Percentiles rank a stretch among this genome's conserved stretches.
phyloP scores from a whole-genome alignment of 1,284 basidiomycete species.

The Grifola frondosa region DNA sequence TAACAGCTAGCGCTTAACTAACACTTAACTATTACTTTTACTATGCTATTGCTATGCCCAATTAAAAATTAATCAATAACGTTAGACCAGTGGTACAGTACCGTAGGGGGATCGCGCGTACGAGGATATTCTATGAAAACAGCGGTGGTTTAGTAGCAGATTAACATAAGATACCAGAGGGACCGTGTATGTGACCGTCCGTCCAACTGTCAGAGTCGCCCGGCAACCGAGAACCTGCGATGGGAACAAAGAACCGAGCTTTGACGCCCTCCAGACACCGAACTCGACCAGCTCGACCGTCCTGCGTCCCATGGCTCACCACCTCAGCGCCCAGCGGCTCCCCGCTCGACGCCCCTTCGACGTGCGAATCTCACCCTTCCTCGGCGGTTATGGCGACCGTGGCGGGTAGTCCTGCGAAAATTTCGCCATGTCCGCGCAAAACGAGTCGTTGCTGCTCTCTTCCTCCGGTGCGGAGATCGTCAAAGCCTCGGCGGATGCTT shows the following conservation, averaged over 20 bases:
- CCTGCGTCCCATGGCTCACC: conserved; percentile 6
- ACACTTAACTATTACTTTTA: conserved; percentile 1
- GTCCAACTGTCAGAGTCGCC: conserved; percentile 24
- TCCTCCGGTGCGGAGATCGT: too few species aligned
- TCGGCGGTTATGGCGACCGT: too few species aligned
- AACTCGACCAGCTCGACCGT: conserved; percentile 5
- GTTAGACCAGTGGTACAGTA: conserved; percentile 11
- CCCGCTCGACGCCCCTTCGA: too few species aligned
- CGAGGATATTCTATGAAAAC: conserved; percentile 8
- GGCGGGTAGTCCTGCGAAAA: too few species aligned
- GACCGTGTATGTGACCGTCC: conserved; percentile 9
- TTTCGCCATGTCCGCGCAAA: too few species aligned
- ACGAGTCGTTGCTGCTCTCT: too few species aligned
- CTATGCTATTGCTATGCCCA: background rate
- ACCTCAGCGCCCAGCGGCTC: conserved; percentile 5
- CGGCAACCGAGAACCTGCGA: conserved; percentile 26
- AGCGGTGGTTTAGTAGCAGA: background rate
- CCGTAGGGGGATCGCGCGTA: background rate
- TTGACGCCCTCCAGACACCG: conserved; percentile 12
- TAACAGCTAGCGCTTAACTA: too few species aligned
- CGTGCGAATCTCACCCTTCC: too few species aligned
- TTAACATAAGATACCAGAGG: conserved; percentile 11
- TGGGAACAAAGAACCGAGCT: conserved; percentile 17
- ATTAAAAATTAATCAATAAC: conserved; percentile 1
- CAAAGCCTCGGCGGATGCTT: too few species aligned